Conservation (phyloP, 1,284 basidiomycete species). For the Rhizoctonia solani region DNA sequence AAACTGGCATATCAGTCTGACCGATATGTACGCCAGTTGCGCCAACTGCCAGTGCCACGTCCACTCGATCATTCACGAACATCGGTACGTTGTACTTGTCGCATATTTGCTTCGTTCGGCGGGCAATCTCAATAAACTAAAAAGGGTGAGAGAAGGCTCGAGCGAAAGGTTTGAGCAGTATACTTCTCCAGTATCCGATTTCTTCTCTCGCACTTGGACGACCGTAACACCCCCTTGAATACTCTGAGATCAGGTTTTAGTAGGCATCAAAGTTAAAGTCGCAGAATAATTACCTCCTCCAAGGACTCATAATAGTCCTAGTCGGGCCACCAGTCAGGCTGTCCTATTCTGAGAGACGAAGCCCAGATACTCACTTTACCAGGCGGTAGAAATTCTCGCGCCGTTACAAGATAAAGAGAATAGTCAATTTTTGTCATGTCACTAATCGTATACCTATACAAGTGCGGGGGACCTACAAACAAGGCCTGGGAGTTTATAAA, state of each 20-base stretch:
- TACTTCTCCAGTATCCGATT: constrained; percentile 76
- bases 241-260: constrained; percentile 53
- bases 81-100: constrained; percentile 81
- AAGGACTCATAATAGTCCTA: constrained; percentile 79
- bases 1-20: constrained; percentile 84
- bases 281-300: constrained; percentile 62
- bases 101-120: constrained; percentile 72
- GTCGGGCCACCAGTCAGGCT: too few relatives aligned
- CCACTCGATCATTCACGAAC: constrained; percentile 90
- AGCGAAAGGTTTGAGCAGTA: constrained; percentile 34
- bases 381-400: constrained; percentile 75
- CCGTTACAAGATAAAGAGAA: constrained; percentile 86
- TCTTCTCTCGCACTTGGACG: constrained; percentile 89
- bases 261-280: not conserved
- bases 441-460: too few relatives aligned
- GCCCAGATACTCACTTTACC: constrained; percentile 61
- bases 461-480: not conserved
- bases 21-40: constrained; percentile 89
- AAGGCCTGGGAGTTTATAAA: not conserved
- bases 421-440: constrained; percentile 58
- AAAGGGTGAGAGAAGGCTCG: not conserved
- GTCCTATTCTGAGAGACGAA: too few relatives aligned
- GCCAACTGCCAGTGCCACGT: constrained; percentile 78
- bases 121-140: constrained; percentile 81
- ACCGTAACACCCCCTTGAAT: constrained; percentile 85